Evolutionary conservation across 2,329 filamentous ascomycete genomes (phyloP).

Genomic region (Clarireedia homoeocarpa): DNA sequence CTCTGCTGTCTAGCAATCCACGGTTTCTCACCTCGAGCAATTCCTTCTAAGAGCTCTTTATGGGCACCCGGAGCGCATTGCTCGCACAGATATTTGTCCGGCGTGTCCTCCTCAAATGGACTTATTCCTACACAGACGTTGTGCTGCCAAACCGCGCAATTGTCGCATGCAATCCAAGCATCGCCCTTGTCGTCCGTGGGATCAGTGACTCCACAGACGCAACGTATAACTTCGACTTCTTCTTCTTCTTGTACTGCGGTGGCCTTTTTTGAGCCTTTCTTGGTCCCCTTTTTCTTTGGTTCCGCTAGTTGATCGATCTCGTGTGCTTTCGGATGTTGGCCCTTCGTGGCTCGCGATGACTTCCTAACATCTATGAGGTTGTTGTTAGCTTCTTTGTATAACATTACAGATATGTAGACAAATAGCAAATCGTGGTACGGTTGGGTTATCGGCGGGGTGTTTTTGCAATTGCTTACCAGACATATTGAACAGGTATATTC

Average conservation of each 20-base stretch:
- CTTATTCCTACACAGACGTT: constrained; percentile 89
- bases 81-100: constrained; percentile 88
- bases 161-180: constrained; percentile 93
- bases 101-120: constrained; percentile 65
- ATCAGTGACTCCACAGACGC: constrained; percentile 82
- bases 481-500: constrained; percentile 33
- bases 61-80: constrained; percentile 75
- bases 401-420: background rate
- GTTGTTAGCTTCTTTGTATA: constrained; percentile 18
- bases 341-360: constrained; percentile 93
- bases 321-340: constrained; percentile 87
- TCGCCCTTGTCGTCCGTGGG: constrained; percentile 80
- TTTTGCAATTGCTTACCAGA: constrained; percentile 46
- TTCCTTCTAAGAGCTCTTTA: constrained; percentile 68
- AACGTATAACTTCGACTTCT: constrained; percentile 66
- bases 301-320: constrained; percentile 54
- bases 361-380: constrained; percentile 47
- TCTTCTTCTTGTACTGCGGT: constrained; percentile 38
- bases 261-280: constrained; percentile 48
- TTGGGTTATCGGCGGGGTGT: background rate
- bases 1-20: constrained; percentile 67
- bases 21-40: constrained; percentile 72
- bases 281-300: constrained; percentile 40
- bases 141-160: constrained; percentile 91
- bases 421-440: background rate